Evolutionary conservation across 768 basidiomycete genomes (phyloP).

Genomic region (Daedaleopsis nitida): DNA sequence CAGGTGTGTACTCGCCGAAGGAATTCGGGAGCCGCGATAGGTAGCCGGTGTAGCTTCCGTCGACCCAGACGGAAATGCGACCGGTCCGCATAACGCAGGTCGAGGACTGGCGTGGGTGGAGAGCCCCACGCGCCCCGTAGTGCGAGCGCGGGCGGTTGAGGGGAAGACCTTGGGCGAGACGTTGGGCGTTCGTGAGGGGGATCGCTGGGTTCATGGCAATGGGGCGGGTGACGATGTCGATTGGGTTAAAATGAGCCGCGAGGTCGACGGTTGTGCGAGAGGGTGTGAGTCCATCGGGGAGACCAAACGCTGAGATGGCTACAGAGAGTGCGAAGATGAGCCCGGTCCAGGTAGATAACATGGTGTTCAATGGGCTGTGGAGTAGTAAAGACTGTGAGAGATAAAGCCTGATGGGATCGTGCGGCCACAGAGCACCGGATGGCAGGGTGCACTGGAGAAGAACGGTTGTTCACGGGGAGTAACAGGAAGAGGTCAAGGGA

Average conservation of each 20-base stretch:
- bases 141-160: conserved; percentile 21
- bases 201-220: conserved; percentile 5
- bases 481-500: too few relatives aligned
- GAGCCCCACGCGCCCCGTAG: not conserved
- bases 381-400: not conserved
- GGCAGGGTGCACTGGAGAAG: too few relatives aligned
- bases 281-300: not conserved
- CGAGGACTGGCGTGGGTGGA: too few relatives aligned
- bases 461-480: too few relatives aligned
- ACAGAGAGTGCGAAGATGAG: conserved; percentile 1
- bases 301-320: not conserved
- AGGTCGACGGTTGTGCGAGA: not conserved
- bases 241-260: conserved; percentile 14
- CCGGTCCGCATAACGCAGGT: conserved; percentile 2
- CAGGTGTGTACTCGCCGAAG: conserved; percentile 22
- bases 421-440: too few relatives aligned
- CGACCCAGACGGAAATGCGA: conserved; percentile 11
- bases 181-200: conserved; percentile 22
- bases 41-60: not conserved
- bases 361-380: not conserved
- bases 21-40: conserved; percentile 10
- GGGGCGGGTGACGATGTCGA: not conserved
- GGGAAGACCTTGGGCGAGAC: conserved; percentile 19
- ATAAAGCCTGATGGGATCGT: too few relatives aligned
- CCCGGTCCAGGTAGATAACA: not conserved